Percentiles rank a stretch among this genome's conserved stretches.
phyloP scores from a whole-genome alignment of 2,329 filamentous ascomycete species.

The Colletotrichum sp. region DNA sequence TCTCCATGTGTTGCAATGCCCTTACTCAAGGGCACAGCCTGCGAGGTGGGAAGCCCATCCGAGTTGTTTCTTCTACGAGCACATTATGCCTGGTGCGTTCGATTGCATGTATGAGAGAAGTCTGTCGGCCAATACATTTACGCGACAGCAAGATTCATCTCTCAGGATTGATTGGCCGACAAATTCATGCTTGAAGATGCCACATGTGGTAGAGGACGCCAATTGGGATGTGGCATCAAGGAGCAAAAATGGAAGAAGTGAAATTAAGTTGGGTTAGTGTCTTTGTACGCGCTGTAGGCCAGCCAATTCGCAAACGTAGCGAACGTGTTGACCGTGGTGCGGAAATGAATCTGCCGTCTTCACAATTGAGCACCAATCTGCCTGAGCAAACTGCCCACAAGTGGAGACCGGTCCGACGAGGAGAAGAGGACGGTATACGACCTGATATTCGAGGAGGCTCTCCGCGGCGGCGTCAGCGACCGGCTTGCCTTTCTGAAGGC shows the following conservation, averaged over 20 bases:
- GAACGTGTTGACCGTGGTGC: no score
- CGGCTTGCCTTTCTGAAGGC: neutral
- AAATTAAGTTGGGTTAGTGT: no score
- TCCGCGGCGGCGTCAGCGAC: neutral
- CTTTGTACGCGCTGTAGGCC: no score
- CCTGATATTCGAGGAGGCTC: neutral
- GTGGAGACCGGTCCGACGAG: neutral
- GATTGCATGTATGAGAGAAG: neutral
- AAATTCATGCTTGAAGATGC: neutral
- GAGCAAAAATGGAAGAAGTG: neutral
- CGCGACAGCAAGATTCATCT: neutral
- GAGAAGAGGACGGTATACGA: neutral
- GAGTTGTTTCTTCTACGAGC: no score
- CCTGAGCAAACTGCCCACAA: no score
- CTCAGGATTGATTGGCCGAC: neutral
- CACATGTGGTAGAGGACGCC: neutral
- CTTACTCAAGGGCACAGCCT: no score
- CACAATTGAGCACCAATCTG: no score
- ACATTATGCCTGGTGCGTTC: no score
- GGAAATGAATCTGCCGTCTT: no score
- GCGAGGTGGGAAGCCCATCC: no score
- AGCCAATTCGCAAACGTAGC: no score
- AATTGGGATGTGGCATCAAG: neutral
- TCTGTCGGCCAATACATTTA: neutral
- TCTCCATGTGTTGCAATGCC: no score